A percentile compares a stretch with the other conserved stretches of the same genome.
These are phyloP conservation scores for Ascochyta viciae-villosae DNA, from an alignment of 2,329 filamentous ascomycete species.

Conservation along the genomic window DNA sequence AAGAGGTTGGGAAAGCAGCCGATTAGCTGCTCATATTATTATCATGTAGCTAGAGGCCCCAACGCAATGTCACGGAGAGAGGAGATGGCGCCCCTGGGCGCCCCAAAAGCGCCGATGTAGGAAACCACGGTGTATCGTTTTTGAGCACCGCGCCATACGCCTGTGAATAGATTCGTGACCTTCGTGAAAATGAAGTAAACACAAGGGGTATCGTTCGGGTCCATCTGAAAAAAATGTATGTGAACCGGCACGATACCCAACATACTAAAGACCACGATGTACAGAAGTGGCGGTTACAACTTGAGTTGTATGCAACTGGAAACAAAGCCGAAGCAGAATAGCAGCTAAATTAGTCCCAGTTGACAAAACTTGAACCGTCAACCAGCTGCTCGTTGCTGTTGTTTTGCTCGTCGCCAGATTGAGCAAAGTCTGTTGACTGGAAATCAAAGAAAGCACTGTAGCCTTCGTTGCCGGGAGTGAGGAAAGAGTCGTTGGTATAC, in stretches of 20 bases:
- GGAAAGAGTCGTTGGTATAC: conserved; percentile 24
- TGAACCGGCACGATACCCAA: conserved; percentile 12
- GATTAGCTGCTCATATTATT: conserved; percentile 20
- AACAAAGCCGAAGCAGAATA: not conserved
- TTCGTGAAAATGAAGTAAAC: conserved; percentile 9
- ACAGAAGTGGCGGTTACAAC: not conserved
- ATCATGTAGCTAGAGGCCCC: conserved; percentile 25
- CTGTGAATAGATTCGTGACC: conserved; percentile 9
- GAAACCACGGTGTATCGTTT: conserved; percentile 10
- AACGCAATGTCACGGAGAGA: conserved; percentile 5
- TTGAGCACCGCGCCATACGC: conserved; percentile 10
- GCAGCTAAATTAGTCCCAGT: conserved; percentile 28
- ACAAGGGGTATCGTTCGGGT: conserved; percentile 6
- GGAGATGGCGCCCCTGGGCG: conserved; percentile 21
- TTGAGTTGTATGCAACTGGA: not conserved
- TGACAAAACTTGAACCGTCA: conserved; percentile 32
- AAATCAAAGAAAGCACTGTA: conserved; percentile 36
- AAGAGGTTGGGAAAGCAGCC: not conserved
- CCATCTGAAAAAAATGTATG: conserved; percentile 14
- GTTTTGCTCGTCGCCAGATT: conserved; percentile 26
- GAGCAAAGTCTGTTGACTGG: conserved; percentile 21
- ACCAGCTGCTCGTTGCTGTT: conserved; percentile 21
- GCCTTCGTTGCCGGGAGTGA: conserved; percentile 32
- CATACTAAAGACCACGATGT: conserved; percentile 2
- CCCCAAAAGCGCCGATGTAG: conserved; percentile 22